phyloP scores from a whole-genome alignment of 208 protist genomes.

The Naegleria fowleri region DNA sequence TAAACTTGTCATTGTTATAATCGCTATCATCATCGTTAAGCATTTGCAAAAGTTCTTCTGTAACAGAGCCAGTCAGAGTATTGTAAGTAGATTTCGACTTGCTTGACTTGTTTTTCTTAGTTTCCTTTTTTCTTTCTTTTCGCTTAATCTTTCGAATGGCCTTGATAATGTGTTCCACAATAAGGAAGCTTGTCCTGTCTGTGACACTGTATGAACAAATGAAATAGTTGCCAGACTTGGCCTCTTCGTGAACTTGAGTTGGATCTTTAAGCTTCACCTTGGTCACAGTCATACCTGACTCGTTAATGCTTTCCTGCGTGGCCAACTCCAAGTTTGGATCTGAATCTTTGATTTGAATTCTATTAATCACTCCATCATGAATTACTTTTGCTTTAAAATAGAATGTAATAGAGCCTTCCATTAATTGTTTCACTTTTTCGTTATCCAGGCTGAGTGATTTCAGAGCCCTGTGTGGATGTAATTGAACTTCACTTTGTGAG shows the following conservation, averaged over 20 bases:
- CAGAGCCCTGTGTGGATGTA: neutral
- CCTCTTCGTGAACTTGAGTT: neutral
- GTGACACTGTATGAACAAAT: neutral
- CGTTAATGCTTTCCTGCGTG: neutral
- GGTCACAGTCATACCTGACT: neutral
- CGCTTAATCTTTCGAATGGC: neutral
- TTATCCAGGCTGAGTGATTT: neutral
- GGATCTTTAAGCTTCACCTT: neutral
- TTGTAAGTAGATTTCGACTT: neutral
- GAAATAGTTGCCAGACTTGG: neutral
- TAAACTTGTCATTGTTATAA: constrained; percentile 12
- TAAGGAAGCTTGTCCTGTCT: neutral
- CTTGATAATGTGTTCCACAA: neutral
- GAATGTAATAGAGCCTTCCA: neutral
- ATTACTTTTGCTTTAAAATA: neutral
- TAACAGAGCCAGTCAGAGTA: neutral
- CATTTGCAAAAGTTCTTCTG: neutral
- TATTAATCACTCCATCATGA: neutral
- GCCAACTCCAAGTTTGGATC: constrained; percentile 1
- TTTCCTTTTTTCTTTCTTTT: neutral
- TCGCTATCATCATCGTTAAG: neutral
- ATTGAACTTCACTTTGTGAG: neutral
- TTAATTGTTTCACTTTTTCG: neutral
- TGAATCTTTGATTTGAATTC: neutral
- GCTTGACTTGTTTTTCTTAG: neutral